Evolutionary conservation across 108 stramenopile genomes (phyloP).

Genomic region (Seminavis robusta): DNA sequence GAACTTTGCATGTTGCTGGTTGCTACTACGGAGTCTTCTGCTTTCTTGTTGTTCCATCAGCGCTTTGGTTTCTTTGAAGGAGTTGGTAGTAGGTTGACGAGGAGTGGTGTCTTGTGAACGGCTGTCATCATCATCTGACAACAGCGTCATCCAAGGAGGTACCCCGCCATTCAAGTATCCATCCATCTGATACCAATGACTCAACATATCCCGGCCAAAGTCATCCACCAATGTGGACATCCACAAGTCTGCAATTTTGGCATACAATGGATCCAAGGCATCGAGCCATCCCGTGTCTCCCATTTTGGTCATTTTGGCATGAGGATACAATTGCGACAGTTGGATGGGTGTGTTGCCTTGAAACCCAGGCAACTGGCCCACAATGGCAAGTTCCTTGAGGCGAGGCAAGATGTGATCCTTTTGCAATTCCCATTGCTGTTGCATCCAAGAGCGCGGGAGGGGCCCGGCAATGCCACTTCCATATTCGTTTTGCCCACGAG

Average conservation of each 20-base stretch:
- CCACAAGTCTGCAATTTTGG: conserved; percentile 26
- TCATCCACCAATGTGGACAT: conserved; percentile 35
- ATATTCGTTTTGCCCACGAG: conserved; percentile 46
- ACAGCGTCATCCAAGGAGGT: conserved; percentile 38
- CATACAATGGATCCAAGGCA: conserved; percentile 43
- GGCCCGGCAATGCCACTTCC: conserved; percentile 37
- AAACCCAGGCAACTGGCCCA: conserved; percentile 44
- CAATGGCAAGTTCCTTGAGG: conserved; percentile 34
- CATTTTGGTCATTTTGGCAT: conserved; percentile 37
- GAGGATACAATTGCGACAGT: conserved; percentile 22
- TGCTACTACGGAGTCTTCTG: too few species aligned
- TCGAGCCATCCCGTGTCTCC: conserved; percentile 47
- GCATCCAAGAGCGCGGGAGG: conserved; percentile 33
- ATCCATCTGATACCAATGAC: conserved; percentile 57
- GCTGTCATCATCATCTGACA: too few species aligned
- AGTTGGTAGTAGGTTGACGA: too few species aligned
- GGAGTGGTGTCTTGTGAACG: too few species aligned
- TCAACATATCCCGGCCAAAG: conserved; percentile 50
- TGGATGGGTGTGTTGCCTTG: conserved; percentile 50
- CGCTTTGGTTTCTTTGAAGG: too few species aligned
- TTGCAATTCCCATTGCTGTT: conserved; percentile 34
- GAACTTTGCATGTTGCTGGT: too few species aligned
- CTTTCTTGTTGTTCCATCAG: too few species aligned
- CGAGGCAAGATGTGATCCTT: conserved; percentile 33
- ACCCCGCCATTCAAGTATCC: conserved; percentile 43